Conservation (phyloP, 2,329 filamentous ascomycete species). For the Colletotrichum sojae region DNA sequence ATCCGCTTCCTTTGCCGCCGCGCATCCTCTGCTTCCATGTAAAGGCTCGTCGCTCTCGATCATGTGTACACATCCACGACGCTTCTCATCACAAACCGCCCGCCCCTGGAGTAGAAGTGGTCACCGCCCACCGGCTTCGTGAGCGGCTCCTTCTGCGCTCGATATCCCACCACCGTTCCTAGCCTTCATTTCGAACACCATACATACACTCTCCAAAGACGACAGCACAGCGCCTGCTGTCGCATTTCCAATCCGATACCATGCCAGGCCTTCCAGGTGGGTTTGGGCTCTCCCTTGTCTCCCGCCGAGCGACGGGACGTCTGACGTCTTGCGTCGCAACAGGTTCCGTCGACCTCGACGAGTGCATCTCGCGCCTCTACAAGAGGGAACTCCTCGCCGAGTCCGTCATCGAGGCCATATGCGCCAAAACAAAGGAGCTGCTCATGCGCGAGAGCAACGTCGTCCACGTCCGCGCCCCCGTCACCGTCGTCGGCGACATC, state of each 20-base stretch:
- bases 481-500: constrained; percentile 98
- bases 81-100: constrained; percentile 52
- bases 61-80: constrained; percentile 58
- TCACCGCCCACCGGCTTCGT: constrained; percentile 42
- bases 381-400: constrained; percentile 97
- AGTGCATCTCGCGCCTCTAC: constrained; percentile 97
- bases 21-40: constrained; percentile 45
- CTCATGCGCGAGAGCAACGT: constrained; percentile 99
- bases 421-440: constrained; percentile 98
- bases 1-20: constrained; percentile 9
- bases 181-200: too few relatives aligned
- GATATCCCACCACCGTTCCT: not conserved
- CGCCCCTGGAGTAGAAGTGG: constrained; percentile 51
- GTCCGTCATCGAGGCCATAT: constrained; percentile 98
- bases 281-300: not conserved
- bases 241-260: constrained; percentile 46
- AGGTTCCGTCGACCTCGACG: constrained; percentile 98
- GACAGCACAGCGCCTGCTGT: constrained; percentile 5
- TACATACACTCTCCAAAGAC: too few relatives aligned
- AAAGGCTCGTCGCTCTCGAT: constrained; percentile 49
- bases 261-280: constrained; percentile 72
- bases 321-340: constrained; percentile 32
- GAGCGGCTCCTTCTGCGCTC: constrained; percentile 19
- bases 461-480: constrained; percentile 93
- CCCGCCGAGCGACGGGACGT: not conserved